These are phyloP conservation scores for Puccinia polysora DNA, from an alignment of 1,284 basidiomycete species.

Conservation along the genomic window DNA sequence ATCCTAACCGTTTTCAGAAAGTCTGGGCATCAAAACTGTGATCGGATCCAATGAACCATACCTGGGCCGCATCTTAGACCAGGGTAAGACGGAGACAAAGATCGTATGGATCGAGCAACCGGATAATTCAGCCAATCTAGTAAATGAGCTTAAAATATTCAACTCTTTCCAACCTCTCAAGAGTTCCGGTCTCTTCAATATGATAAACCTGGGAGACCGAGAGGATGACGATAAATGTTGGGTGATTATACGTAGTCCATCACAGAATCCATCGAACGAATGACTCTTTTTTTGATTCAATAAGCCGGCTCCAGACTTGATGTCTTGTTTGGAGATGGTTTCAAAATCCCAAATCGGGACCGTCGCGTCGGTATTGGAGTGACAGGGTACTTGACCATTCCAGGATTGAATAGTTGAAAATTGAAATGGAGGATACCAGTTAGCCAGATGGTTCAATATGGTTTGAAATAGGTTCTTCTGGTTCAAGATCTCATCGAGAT, in stretches of 20 bases:
- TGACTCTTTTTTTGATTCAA: conserved; percentile 8
- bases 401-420: conserved; percentile 5
- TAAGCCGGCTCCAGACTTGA: conserved; percentile 3
- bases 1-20: conserved; percentile 26
- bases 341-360: not conserved
- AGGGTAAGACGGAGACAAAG: conserved; percentile 32
- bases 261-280: conserved; percentile 29
- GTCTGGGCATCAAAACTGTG: conserved; percentile 7
- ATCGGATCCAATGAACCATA: conserved; percentile 36
- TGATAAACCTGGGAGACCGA: conserved; percentile 21
- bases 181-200: conserved; percentile 20
- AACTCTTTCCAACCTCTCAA: conserved; percentile 18
- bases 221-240: not conserved
- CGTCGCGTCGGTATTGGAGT: not conserved
- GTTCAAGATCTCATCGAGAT: conserved; percentile 17
- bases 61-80: conserved; percentile 31
- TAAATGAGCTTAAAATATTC: conserved; percentile 4
- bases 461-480: conserved; percentile 8
- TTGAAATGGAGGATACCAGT: conserved; percentile 13
- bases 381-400: conserved; percentile 20
- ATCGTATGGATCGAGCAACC: conserved; percentile 11
- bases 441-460: conserved; percentile 20
- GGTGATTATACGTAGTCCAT: conserved; percentile 18
- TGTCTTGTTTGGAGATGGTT: not conserved
- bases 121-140: conserved; percentile 18